Evolutionary conservation across 2,329 filamentous ascomycete genomes (phyloP).

Genomic region (Amesomyces nigricolor): DNA sequence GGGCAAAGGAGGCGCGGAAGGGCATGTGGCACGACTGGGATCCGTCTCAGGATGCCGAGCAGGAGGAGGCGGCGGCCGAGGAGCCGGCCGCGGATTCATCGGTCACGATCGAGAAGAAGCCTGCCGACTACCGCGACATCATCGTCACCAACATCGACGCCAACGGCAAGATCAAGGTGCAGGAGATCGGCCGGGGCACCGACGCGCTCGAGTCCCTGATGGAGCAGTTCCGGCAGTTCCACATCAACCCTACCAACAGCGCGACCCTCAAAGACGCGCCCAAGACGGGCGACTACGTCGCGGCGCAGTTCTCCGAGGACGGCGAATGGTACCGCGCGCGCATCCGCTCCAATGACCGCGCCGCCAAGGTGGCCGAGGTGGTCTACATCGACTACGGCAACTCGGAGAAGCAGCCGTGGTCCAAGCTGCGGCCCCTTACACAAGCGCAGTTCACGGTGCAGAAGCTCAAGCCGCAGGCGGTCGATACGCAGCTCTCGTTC

Average conservation of each 20-base stretch:
- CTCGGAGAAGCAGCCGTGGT: constrained; percentile 82
- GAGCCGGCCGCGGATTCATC: constrained; percentile 48
- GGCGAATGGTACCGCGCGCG: constrained; percentile 91
- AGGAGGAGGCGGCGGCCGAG: constrained; percentile 46
- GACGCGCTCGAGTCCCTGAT: constrained; percentile 80
- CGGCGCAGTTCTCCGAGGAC: constrained; percentile 85
- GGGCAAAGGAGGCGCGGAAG: constrained; percentile 82
- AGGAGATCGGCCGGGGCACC: constrained; percentile 83
- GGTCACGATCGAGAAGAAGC: constrained; percentile 59
- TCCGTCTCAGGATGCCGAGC: constrained; percentile 73
- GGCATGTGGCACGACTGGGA: constrained; percentile 94
- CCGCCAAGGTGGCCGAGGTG: constrained; percentile 82
- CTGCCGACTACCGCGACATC: constrained; percentile 83
- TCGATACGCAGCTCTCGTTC: constrained; percentile 81
- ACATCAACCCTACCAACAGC: constrained; percentile 76
- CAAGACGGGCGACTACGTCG: constrained; percentile 86
- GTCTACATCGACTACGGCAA: constrained; percentile 97
- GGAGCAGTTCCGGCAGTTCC: constrained; percentile 86
- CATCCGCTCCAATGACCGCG: constrained; percentile 86
- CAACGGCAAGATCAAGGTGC: constrained; percentile 79
- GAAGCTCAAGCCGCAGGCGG: constrained; percentile 80
- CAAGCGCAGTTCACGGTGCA: constrained; percentile 72
- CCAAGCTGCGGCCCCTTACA: constrained; percentile 71
- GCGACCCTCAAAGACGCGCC: constrained; percentile 67
- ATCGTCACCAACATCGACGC: constrained; percentile 85